phyloP scores from a whole-genome alignment of 805 yeast genomes.

The Candida glaebosa region DNA sequence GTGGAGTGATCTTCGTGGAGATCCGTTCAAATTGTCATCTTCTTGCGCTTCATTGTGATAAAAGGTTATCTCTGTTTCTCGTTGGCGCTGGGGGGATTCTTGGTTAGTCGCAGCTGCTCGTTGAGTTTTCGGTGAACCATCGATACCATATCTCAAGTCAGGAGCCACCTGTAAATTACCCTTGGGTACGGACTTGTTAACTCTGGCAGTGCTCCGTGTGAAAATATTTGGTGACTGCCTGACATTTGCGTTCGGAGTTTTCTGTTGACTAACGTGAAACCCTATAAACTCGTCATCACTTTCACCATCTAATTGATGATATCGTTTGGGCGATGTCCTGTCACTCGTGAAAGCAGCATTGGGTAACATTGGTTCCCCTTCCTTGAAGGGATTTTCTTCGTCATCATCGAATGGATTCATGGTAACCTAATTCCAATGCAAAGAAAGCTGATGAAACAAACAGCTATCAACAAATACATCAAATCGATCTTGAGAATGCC shows the following conservation, averaged over 20 bases:
- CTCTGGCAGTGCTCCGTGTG: slow-evolving; percentile 31
- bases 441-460: neutral
- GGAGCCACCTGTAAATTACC: slow-evolving; percentile 25
- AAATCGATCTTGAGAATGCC: neutral
- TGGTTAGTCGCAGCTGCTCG: slow-evolving; percentile 64
- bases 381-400: slow-evolving; percentile 28
- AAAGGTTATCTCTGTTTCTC: slow-evolving; percentile 44
- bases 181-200: slow-evolving; percentile 12
- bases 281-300: slow-evolving; percentile 25
- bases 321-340: slow-evolving; percentile 35
- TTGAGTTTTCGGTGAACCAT: slow-evolving; percentile 37
- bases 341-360: slow-evolving; percentile 38
- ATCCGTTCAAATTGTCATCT: slow-evolving; percentile 25
- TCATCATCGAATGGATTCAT: slow-evolving; percentile 36
- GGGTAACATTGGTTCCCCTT: slow-evolving; percentile 32
- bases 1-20: slow-evolving; percentile 31
- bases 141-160: slow-evolving; percentile 16
- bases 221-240: slow-evolving; percentile 45
- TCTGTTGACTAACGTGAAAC: slow-evolving; percentile 27
- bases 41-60: slow-evolving; percentile 29
- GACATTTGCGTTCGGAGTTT: slow-evolving; percentile 8
- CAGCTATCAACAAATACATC: neutral
- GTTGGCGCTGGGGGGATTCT: slow-evolving; percentile 69
- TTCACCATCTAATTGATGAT: slow-evolving; percentile 20
- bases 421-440: neutral